These are phyloP conservation scores for Caryopteris hybrid DNA, from an alignment of 305 asterid genomes.

Conservation along the genomic window DNA sequence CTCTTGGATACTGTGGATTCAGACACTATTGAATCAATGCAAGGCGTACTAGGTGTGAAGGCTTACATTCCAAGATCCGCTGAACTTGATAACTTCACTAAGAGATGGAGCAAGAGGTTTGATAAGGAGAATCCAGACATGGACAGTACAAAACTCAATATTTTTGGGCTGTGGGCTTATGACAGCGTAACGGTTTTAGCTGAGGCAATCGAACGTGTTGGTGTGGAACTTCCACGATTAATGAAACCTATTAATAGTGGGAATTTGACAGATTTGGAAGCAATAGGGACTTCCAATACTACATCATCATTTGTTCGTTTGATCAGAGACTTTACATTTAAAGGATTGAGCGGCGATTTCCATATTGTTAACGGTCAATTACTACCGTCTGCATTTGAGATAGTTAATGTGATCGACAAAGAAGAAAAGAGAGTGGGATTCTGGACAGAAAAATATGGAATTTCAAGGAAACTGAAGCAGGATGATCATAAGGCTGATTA, in stretches of 20 bases:
- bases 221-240: conserved; percentile 7
- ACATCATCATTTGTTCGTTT: conserved; percentile 28
- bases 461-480: conserved; percentile 11
- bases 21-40: conserved; percentile 34
- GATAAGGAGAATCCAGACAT: conserved; percentile 23
- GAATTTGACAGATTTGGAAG: conserved; percentile 34
- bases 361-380: conserved; percentile 32
- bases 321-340: conserved; percentile 27
- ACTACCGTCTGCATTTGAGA: conserved; percentile 32
- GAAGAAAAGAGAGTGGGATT: conserved; percentile 35
- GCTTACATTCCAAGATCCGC: conserved; percentile 25
- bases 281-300: conserved; percentile 34
- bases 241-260: conserved; percentile 5
- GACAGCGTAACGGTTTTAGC: conserved; percentile 35
- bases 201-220: conserved; percentile 24
- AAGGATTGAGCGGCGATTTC: conserved; percentile 52
- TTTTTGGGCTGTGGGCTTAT: conserved; percentile 44
- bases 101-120: conserved; percentile 21
- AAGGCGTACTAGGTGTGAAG: conserved; percentile 38
- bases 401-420: conserved; percentile 37
- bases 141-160: conserved; percentile 20
- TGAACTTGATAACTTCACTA: conserved; percentile 19
- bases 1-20: conserved; percentile 26
- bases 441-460: conserved; percentile 33
- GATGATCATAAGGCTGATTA: not conserved